A percentile compares a stretch with the other conserved stretches of the same genome.
Conservation (phyloP, 768 basidiomycete species). For the Lyophyllum shimeji region DNA sequence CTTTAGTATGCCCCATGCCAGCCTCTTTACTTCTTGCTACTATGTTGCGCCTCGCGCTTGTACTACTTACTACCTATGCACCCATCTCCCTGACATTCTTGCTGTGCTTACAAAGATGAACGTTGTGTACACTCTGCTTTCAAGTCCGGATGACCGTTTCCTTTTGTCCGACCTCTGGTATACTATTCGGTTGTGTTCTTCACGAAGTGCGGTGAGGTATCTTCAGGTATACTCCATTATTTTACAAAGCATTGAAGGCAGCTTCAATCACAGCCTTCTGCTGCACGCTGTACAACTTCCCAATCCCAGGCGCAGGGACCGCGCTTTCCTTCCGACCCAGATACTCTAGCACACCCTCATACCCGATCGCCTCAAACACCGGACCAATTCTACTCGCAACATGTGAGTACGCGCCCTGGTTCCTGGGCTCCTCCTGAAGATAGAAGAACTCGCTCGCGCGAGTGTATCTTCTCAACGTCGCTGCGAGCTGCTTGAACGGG, state of each 20-base stretch:
- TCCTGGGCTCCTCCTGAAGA: slow-evolving; percentile 87
- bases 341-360: slow-evolving; percentile 42
- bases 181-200: no score
- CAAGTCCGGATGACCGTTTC: neutral
- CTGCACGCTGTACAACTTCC: slow-evolving; percentile 64
- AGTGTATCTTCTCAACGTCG: slow-evolving; percentile 46
- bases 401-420: slow-evolving; percentile 81
- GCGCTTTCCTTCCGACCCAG: slow-evolving; percentile 71
- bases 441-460: slow-evolving; percentile 49
- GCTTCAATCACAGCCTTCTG: slow-evolving; percentile 59
- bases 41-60: slow-evolving; percentile 8
- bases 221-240: neutral
- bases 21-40: neutral
- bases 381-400: slow-evolving; percentile 54
- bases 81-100: neutral
- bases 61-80: slow-evolving; percentile 2
- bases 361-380: slow-evolving; percentile 44
- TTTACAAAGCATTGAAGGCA: slow-evolving; percentile 43
- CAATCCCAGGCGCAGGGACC: slow-evolving; percentile 76
- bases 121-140: neutral
- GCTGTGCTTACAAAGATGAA: neutral
- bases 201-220: neutral
- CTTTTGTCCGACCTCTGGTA: neutral
- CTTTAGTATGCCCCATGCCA: neutral
- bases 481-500: slow-evolving; percentile 61